Conservation (phyloP, 352 stramenopile genomes). For the Globisporangium emineosum region DNA sequence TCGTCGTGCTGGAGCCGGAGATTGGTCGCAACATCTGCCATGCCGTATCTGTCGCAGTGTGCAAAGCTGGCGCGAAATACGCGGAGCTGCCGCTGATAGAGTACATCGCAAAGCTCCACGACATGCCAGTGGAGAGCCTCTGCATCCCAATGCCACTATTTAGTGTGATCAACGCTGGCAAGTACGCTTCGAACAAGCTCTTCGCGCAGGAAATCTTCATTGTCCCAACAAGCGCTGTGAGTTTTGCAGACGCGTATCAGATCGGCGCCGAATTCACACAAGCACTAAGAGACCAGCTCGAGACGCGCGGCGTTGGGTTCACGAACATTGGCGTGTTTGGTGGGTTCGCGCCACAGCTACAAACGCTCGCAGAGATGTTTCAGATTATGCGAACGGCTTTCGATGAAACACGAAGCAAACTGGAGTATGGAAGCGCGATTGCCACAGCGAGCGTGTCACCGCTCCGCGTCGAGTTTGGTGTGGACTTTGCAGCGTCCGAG, state of each 20-base stretch:
- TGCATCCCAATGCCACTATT: conserved; percentile 74
- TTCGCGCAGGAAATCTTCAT: conserved; percentile 66
- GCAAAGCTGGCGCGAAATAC: conserved; percentile 63
- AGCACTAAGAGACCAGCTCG: conserved; percentile 40
- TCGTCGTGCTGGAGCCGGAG: conserved; percentile 38
- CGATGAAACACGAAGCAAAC: conserved; percentile 36
- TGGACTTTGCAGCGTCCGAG: conserved; percentile 62
- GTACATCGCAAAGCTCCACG: conserved; percentile 48
- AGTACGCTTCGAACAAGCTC: conserved; percentile 64
- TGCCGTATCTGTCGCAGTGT: conserved; percentile 57
- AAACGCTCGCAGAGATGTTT: conserved; percentile 58
- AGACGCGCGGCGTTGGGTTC: conserved; percentile 51
- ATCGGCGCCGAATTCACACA: conserved; percentile 50
- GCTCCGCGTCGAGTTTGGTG: conserved; percentile 47
- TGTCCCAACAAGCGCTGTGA: conserved; percentile 44
- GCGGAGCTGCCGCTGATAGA: conserved; percentile 46
- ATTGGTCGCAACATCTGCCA: conserved; percentile 57
- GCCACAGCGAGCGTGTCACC: conserved; percentile 34
- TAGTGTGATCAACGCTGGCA: conserved; percentile 65
- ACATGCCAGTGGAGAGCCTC: conserved; percentile 36
- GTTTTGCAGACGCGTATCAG: conserved; percentile 57
- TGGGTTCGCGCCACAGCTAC: conserved; percentile 57
- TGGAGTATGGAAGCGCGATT: conserved; percentile 28
- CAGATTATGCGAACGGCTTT: conserved; percentile 47
- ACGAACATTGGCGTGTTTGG: conserved; percentile 57